These are phyloP conservation scores for Alternaria consortialis DNA, from an alignment of 2,329 filamentous ascomycete genomes.

Conservation along the genomic window DNA sequence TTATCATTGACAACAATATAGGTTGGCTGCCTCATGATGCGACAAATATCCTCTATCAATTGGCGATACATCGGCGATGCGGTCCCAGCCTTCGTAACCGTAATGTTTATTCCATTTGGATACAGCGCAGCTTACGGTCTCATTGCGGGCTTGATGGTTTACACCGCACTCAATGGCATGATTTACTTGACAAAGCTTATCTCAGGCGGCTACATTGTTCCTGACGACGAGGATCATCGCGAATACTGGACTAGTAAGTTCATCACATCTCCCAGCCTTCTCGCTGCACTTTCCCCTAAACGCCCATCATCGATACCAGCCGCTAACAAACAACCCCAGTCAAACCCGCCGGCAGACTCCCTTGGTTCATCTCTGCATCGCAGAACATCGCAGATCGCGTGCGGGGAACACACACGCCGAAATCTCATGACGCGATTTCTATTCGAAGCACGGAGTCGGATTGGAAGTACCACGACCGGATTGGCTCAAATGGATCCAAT, in stretches of 20 bases:
- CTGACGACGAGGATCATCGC: slow-evolving; percentile 76
- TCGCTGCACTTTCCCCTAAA: not conserved
- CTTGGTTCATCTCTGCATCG: slow-evolving; percentile 29
- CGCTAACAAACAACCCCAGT: slow-evolving; percentile 28
- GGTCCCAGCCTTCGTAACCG: slow-evolving; percentile 82
- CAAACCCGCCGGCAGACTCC: slow-evolving; percentile 27
- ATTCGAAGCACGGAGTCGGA: slow-evolving; percentile 36
- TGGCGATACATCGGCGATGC: slow-evolving; percentile 87
- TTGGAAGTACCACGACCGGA: slow-evolving; percentile 36
- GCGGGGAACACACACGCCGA: slow-evolving; percentile 16
- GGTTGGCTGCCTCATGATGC: slow-evolving; percentile 77
- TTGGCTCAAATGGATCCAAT: slow-evolving; percentile 38
- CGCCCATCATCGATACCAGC: not conserved
- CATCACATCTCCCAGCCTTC: not conserved
- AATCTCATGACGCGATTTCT: slow-evolving; percentile 31
- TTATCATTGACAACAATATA: slow-evolving; percentile 28
- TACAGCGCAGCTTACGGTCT: slow-evolving; percentile 89
- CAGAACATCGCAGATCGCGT: slow-evolving; percentile 39
- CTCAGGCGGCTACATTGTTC: slow-evolving; percentile 74
- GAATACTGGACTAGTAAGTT: slow-evolving; percentile 80
- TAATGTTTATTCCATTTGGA: slow-evolving; percentile 86
- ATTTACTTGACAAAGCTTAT: slow-evolving; percentile 73
- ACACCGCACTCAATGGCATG: slow-evolving; percentile 75
- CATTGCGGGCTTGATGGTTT: slow-evolving; percentile 80
- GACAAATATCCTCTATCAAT: slow-evolving; percentile 81